Conservation (phyloP, 73 alveolate genomes). For the Tetrahymena thermophila region DNA sequence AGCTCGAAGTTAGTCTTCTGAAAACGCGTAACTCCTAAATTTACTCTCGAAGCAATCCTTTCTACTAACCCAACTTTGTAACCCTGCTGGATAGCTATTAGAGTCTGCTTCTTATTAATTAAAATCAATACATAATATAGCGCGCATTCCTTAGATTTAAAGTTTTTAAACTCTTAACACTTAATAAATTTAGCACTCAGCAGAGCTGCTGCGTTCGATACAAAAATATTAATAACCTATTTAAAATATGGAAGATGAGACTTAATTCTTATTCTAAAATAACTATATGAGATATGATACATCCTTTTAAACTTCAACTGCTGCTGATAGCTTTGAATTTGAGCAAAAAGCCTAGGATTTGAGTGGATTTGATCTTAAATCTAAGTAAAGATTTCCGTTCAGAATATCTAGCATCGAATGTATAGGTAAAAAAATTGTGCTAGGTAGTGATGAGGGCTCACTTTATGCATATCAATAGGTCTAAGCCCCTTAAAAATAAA, state of each 20-base stretch:
- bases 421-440: background rate
- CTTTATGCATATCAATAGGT: background rate
- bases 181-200: background rate
- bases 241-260: background rate
- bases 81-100: background rate
- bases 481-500: background rate
- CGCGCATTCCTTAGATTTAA: background rate
- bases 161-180: background rate
- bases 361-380: background rate
- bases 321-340: background rate
- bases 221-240: background rate
- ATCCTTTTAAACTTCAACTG: background rate
- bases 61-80: background rate
- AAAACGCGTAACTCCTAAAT: background rate
- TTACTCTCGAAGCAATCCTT: background rate
- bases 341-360: background rate
- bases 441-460: background rate
- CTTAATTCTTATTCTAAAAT: background rate
- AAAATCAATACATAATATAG: background rate
- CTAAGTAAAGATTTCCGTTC: background rate
- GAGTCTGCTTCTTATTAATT: background rate
- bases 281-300: background rate
- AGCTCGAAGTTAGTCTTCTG: background rate
- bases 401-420: background rate
- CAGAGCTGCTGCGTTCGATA: background rate